Base-by-base conservation (phyloP, 495 filamentous ascomycete species). In the Aspergillus coremiiformis region DNA sequence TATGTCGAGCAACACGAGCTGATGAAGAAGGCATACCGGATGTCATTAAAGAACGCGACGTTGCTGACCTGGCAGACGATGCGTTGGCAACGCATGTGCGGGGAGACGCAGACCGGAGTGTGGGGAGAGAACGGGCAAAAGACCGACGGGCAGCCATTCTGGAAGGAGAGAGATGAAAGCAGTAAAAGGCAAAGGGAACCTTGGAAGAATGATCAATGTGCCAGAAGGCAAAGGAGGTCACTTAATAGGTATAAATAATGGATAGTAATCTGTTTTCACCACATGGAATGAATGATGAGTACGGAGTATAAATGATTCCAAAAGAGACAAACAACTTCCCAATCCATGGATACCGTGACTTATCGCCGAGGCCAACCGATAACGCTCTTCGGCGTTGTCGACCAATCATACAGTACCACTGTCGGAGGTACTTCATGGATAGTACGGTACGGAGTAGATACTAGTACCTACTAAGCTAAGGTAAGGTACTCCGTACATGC, bases 71-170 rank as follows among this genome's bases (percentile, higher is more conserved):
- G 46, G 63, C 56, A 24, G 61, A 41, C 32, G 58, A 53, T 24
- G 57, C 48, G 27, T 39, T 55, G 57, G 63, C 52, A 42, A 69
- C 52, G 22, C 60, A 52, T 48, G 65, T 72, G 70, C 70, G 70
- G 72, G 72, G 72, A 69, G 59, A 57, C 8, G 62, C 58, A 52
- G 64, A 66, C 65, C 66, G 69, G 62, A 75, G 70, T 66, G 71
- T 63, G 66, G 72, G 70, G 63, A 74, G 58, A 47, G 70, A 66
- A 43, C 66, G 62, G 57, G 66, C 55, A 52, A 73, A 54, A 30
- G 72, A 72, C 60, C 69, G 70, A 57, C 69, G 64, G 66, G 72
- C 69, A 60, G 72, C 70, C 72, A 75, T 75, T 52, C 33, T 70
- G 59, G 48, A 49, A 45, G 44, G 15, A 44, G 39, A 21, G 35